phyloP scores from a whole-genome alignment of 2,329 filamentous ascomycete species.

The Epichloe sp. region DNA sequence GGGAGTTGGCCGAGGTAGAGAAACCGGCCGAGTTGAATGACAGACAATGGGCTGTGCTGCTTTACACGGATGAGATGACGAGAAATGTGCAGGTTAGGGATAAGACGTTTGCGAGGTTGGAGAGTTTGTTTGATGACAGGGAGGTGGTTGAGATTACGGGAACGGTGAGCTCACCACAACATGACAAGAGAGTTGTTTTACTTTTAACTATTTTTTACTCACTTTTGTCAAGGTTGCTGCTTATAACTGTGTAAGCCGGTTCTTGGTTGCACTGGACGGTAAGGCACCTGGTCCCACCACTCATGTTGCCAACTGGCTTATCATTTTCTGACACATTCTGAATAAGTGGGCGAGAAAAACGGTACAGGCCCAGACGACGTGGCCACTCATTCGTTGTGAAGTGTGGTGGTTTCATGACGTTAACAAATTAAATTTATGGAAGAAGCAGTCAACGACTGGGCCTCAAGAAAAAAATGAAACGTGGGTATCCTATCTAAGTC shows the following conservation, averaged over 20 bases:
- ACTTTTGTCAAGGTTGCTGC: slow-evolving; percentile 38
- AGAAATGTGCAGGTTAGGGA: slow-evolving; percentile 56
- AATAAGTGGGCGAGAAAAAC: slow-evolving; percentile 46
- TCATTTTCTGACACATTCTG: slow-evolving; percentile 7
- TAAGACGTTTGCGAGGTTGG: slow-evolving; percentile 51
- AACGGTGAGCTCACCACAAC: slow-evolving; percentile 35
- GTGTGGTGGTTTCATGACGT: background rate
- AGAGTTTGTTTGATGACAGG: slow-evolving; percentile 47
- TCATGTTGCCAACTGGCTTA: background rate
- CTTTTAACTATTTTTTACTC: background rate
- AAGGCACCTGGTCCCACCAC: slow-evolving; percentile 18
- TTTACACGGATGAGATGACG: slow-evolving; percentile 78
- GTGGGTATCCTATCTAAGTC: slow-evolving; percentile 30
- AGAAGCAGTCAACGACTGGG: slow-evolving; percentile 1
- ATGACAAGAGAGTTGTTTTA: too few species aligned
- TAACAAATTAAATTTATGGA: slow-evolving; percentile 3
- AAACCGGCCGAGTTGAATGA: slow-evolving; percentile 33
- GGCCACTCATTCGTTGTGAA: slow-evolving; percentile 18
- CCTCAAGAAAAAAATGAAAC: slow-evolving; percentile 7
- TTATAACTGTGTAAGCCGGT: slow-evolving; percentile 78
- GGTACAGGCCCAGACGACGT: slow-evolving; percentile 33
- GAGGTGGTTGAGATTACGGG: slow-evolving; percentile 74
- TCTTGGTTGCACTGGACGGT: slow-evolving; percentile 72
- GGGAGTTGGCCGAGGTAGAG: slow-evolving; percentile 10
- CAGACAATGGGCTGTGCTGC: slow-evolving; percentile 54